Evolutionary conservation across 1,284 basidiomycete genomes (phyloP).

Genomic region (Porogramme epimiltina): DNA sequence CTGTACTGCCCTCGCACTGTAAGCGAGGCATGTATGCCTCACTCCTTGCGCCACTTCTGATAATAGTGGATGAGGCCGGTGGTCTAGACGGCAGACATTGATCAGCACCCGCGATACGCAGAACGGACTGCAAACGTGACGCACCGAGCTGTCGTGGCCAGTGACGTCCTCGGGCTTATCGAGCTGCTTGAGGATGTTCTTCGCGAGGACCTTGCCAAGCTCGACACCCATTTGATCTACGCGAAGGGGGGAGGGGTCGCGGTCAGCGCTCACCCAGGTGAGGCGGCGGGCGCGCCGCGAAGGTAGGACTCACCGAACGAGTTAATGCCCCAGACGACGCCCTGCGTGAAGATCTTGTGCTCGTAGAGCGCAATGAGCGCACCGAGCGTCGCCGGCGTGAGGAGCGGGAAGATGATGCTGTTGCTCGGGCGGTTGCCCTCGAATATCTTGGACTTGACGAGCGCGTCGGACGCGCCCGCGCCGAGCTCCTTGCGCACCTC

Average conservation of each 20-base stretch:
- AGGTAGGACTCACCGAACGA: slow-evolving; percentile 80
- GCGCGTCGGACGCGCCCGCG: slow-evolving; percentile 71
- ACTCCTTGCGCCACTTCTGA: slow-evolving; percentile 83
- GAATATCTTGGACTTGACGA: slow-evolving; percentile 98
- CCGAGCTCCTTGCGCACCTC: slow-evolving; percentile 84
- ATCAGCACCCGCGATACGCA: slow-evolving; percentile 10
- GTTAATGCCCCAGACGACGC: slow-evolving; percentile 98
- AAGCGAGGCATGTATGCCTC: slow-evolving; percentile 30
- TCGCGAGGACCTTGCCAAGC: slow-evolving; percentile 95
- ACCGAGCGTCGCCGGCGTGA: slow-evolving; percentile 89
- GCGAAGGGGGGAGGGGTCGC: neutral
- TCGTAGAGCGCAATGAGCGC: slow-evolving; percentile 93
- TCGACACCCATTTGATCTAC: slow-evolving; percentile 94
- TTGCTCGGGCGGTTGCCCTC: slow-evolving; percentile 98
- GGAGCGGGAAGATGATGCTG: slow-evolving; percentile 91
- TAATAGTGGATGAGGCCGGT: slow-evolving; percentile 94
- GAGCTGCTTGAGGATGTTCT: slow-evolving; percentile 91
- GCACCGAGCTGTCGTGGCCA: slow-evolving; percentile 90
- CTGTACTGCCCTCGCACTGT: too few species aligned
- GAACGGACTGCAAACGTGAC: slow-evolving; percentile 33
- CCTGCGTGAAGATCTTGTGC: slow-evolving; percentile 99
- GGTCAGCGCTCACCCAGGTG: too few species aligned
- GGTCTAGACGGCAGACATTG: slow-evolving; percentile 52
- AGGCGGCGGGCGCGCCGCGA: slow-evolving; percentile 4
- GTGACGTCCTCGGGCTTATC: slow-evolving; percentile 80